Evolutionary conservation across 1,284 basidiomycete species (phyloP).

Genomic region (Athelia psychrophila): DNA sequence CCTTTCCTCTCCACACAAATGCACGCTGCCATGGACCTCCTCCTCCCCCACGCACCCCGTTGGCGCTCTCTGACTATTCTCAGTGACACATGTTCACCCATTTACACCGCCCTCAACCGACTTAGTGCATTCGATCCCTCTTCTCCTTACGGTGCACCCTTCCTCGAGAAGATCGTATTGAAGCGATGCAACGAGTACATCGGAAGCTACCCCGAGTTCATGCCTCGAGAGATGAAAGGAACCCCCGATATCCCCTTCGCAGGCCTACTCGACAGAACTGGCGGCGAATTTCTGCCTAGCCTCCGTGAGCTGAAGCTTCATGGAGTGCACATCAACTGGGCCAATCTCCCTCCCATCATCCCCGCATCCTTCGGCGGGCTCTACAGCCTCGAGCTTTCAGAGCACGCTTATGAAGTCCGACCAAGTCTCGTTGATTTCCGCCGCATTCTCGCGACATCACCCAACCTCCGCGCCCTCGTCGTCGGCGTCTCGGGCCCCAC

Average conservation of each 20-base stretch:
- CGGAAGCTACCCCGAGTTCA: constrained; percentile 41
- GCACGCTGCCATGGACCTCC: constrained; percentile 35
- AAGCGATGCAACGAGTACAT: constrained; percentile 57
- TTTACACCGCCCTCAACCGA: constrained; percentile 41
- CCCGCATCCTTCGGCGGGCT: constrained; percentile 23
- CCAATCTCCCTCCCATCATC: constrained; percentile 30
- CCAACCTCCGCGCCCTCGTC: constrained; percentile 35
- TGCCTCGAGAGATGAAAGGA: constrained; percentile 34
- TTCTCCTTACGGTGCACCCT: constrained; percentile 32
- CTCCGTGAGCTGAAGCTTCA: constrained; percentile 41
- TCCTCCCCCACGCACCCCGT: constrained; percentile 44
- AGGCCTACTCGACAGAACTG: constrained; percentile 9
- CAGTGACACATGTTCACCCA: constrained; percentile 49
- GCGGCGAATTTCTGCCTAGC: constrained; percentile 30
- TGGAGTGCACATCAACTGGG: constrained; percentile 50
- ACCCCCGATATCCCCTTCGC: constrained; percentile 31
- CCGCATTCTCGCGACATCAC: constrained; percentile 33
- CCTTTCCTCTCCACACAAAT: constrained; percentile 42
- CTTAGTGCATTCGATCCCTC: constrained; percentile 33
- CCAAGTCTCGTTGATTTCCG: constrained; percentile 39
- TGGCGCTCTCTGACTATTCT: constrained; percentile 51
- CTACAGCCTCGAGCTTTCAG: constrained; percentile 39
- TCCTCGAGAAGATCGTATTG: constrained; percentile 46
- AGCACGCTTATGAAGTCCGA: constrained; percentile 43
- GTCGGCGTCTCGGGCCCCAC: constrained; percentile 43